Base-by-base conservation (phyloP, 2,329 filamentous ascomycete species). In the Periconia sp. region DNA sequence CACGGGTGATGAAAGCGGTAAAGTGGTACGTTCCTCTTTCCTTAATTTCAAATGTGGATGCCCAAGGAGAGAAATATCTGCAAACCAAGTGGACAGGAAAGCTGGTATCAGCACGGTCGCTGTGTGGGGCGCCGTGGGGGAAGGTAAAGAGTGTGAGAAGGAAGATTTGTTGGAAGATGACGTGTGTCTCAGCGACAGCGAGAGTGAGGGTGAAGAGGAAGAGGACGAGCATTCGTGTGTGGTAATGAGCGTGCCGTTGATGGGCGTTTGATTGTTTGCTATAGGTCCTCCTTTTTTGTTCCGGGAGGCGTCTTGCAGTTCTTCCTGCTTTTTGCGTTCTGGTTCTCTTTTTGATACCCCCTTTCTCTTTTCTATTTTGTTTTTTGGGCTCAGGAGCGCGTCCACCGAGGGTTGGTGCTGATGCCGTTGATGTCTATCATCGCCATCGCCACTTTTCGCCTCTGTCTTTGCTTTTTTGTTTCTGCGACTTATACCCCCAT, bases 1-100 rank as follows among this genome's bases (percentile, higher is more conserved):
- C 74, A 96, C 92, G 0, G 94, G 93, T 2, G 94, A 97, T 76
- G 94, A 97, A 59, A 89, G 92, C 59, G 94, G 94, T 30, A 83
- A 87, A 79, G 93, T 99, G 53, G 70, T 73, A 66, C 54, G 70
- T 70, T 52, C 27, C 46, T 50, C 17, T 53, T 45, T n/a, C 49
- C 18, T 53, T 33, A 31, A 33, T 19, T 17, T 41, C 17, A n/a
- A 15, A 11, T 42, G 53, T 10, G 58, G 55, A 57, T 46, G 17
- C 42, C 50, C 52, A 19, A 20, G 57, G 17, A 52, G 49, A 33
- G 31, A 27, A 15, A 57, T 56, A 13, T 53, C 30, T 42, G 47
- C 48, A 18, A 50, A 52, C 6, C 49, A 57, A 47, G 57, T 61
- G 7, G 57, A 62, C 51, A 56, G 54, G 58, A 55, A 48, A 40